Base-by-base conservation (phyloP, 2,329 filamentous ascomycete species). In the Periglandula ipomoeae region DNA sequence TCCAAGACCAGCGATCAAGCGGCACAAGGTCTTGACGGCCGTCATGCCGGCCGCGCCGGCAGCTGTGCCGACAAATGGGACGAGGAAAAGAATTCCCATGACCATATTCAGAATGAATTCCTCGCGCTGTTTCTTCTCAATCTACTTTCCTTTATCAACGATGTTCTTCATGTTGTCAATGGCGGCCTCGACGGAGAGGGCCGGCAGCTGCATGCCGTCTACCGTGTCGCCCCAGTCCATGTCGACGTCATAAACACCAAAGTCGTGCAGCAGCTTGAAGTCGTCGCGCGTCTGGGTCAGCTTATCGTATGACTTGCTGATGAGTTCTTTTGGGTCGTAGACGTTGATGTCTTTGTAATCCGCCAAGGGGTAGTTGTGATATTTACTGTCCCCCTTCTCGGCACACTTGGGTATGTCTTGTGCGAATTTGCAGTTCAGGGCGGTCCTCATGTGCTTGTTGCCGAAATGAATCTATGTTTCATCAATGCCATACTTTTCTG, bases 11-110 rank as follows among this genome's bases (percentile, higher is more conserved):
- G 47, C 55, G 26, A 56, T 45, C 19, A 60, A 47, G 13, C 45
- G 19, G n/a, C 54, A 48, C 3, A 55, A 45, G 38, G 56, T 47
- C 26, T 55, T 47, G 24, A 47, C 35, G 19, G 54, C 43, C 23
- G 35, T 26, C 50, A 56, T 32, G 34, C 34, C 15, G 26, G 44
- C 44, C 5, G 53, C 44, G 35, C 46, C 54, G 22, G 70, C 53
- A 2, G 69, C 70, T 50, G 74, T 71, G 41, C 72, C 74, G 13
- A 75, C 53, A 50, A 76, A 71, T 19, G 75, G 75, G 26, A 77
- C 63, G 24, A 78, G 61, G 35, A 74, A 72, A 46, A 79, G 63
- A 40, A 71, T 32, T 46, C 72, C 71, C 49, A 71, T 68, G 44
- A 76, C 53, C 27, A 71, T 61, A 37, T 46, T 51, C 42, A 58